A percentile compares a stretch with the other conserved stretches of the same genome.
These are phyloP conservation scores for Colletotrichum noveboracense DNA, from an alignment of 2,329 filamentous ascomycete genomes.

Conservation along the genomic window DNA sequence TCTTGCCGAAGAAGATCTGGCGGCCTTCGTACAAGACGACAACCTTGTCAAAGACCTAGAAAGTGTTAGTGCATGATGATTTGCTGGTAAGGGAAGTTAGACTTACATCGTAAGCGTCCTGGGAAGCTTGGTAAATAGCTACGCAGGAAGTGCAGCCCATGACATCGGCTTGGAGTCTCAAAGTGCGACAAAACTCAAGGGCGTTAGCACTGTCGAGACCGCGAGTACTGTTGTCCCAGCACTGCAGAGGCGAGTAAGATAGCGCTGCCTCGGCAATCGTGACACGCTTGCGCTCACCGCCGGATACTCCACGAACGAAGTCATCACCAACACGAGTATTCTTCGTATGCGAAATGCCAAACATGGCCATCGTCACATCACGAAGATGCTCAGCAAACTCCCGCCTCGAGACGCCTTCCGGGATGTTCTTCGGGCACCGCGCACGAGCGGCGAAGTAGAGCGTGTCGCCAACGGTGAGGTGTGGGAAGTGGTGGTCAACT, in stretches of 20 bases:
- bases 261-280: constrained; percentile 39
- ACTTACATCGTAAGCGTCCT: constrained; percentile 56
- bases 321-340: constrained; percentile 61
- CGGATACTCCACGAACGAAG: constrained; percentile 57
- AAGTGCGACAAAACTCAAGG: constrained; percentile 25
- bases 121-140: constrained; percentile 66
- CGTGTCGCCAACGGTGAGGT: constrained; percentile 64
- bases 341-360: constrained; percentile 59
- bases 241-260: constrained; percentile 30
- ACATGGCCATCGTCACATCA: constrained; percentile 59
- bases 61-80: neutral
- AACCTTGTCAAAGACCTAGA: constrained; percentile 67
- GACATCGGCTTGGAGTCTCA: constrained; percentile 30
- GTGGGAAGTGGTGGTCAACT: constrained; percentile 67
- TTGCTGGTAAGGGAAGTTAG: fast-evolving
- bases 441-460: constrained; percentile 66
- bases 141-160: constrained; percentile 29
- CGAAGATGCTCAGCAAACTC: constrained; percentile 52
- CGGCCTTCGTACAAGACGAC: constrained; percentile 70
- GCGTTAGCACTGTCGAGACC: constrained; percentile 38
- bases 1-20: constrained; percentile 70
- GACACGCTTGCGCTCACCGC: constrained; percentile 54
- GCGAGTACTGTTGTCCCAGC: constrained; percentile 54
- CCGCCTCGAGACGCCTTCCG: constrained; percentile 46
- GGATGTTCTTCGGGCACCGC: constrained; percentile 50